Evolutionary conservation across 1,284 basidiomycete species (phyloP).

Genomic region (Porodaedalea pini): DNA sequence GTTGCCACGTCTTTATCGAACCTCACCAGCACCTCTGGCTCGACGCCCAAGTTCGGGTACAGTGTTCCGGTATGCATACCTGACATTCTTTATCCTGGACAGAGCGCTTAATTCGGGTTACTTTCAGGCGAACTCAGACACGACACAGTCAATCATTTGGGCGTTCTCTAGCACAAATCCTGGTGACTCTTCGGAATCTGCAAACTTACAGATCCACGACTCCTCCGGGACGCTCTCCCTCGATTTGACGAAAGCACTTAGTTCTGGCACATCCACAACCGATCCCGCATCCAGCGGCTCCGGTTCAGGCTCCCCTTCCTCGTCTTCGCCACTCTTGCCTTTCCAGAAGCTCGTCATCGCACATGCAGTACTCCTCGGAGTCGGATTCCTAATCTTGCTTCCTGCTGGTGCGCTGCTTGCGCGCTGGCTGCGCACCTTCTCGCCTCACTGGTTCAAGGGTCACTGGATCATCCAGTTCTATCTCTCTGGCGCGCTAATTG

Average conservation of each 20-base stretch:
- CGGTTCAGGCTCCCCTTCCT: background rate
- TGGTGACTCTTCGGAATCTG: constrained; percentile 33
- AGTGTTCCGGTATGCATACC: constrained; percentile 41
- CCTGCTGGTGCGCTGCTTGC: constrained; percentile 58
- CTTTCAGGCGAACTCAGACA: constrained; percentile 37
- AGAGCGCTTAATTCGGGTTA: background rate
- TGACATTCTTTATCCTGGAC: background rate
- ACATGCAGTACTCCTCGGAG: constrained; percentile 48
- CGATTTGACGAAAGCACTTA: constrained; percentile 38
- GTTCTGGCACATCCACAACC: constrained; percentile 23
- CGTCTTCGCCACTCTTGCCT: constrained; percentile 29
- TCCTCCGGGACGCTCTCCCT: constrained; percentile 37
- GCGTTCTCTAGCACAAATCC: constrained; percentile 45
- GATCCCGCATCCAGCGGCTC: constrained; percentile 7
- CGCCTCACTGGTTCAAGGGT: constrained; percentile 51
- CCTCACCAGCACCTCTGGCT: constrained; percentile 38
- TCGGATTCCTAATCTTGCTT: constrained; percentile 57
- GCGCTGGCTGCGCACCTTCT: constrained; percentile 53
- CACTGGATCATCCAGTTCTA: constrained; percentile 50
- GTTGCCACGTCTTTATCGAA: constrained; percentile 38
- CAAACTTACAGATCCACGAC: constrained; percentile 40
- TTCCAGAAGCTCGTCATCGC: constrained; percentile 47
- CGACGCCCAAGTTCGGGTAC: constrained; percentile 41
- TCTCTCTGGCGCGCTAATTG: constrained; percentile 46
- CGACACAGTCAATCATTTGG: constrained; percentile 44